A percentile compares a stretch with the other conserved stretches of the same genome.
Conservation (phyloP, 208 protist genomes). For the Vickermania ingenoplastis region DNA sequence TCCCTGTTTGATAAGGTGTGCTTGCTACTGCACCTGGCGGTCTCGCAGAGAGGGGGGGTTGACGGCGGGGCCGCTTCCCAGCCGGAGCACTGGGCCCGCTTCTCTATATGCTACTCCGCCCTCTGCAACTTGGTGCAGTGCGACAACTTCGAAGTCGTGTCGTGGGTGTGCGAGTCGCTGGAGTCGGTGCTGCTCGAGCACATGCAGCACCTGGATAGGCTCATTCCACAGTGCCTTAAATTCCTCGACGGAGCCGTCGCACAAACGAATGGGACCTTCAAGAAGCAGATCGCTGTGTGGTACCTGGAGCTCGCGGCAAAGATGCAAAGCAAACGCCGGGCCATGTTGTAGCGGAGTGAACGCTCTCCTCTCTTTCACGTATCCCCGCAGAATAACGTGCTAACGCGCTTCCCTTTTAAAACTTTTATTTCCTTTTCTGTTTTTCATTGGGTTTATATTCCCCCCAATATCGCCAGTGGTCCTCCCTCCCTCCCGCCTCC, state of each 20-base stretch:
- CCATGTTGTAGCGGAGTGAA: too few species aligned
- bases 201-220: constrained; percentile 27
- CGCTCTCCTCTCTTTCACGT: too few species aligned
- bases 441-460: too few species aligned
- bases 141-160: constrained; percentile 38
- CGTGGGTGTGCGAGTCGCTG: constrained; percentile 73
- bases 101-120: constrained; percentile 66
- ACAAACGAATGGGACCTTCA: constrained; percentile 33
- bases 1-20: constrained; percentile 71
- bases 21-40: constrained; percentile 39
- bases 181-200: constrained; percentile 73
- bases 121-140: constrained; percentile 74
- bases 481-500: too few species aligned
- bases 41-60: too few species aligned
- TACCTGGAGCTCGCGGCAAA: constrained; percentile 44
- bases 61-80: constrained; percentile 8
- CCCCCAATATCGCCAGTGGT: too few species aligned
- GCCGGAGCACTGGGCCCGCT: constrained; percentile 29
- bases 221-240: constrained; percentile 57
- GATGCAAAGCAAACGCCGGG: too few species aligned
- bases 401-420: too few species aligned
- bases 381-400: too few species aligned
- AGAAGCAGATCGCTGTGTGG: constrained; percentile 73
- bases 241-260: constrained; percentile 54
- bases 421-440: too few species aligned